phyloP scores from a whole-genome alignment of 2,329 filamentous ascomycete species.

The Truncatella angustata region DNA sequence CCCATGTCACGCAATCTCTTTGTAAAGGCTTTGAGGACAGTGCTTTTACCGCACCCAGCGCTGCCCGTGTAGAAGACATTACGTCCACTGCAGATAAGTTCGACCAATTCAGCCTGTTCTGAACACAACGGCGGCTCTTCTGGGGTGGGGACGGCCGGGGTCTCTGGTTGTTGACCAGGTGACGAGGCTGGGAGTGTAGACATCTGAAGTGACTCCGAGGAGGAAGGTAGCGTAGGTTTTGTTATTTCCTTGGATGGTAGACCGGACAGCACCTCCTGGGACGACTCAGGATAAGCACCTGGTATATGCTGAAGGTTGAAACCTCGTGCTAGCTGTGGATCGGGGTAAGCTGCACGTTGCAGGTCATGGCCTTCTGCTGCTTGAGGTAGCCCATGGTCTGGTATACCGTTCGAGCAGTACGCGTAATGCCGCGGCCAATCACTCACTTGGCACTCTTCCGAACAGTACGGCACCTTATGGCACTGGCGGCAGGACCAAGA shows the following conservation, averaged over 20 bases:
- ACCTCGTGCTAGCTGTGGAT: neutral
- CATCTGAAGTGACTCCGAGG: neutral
- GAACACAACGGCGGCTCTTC: constrained; percentile 35
- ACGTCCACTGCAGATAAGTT: constrained; percentile 46
- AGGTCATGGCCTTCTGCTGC: neutral
- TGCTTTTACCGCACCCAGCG: constrained; percentile 59
- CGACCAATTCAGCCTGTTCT: constrained; percentile 48
- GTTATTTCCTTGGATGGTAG: neutral
- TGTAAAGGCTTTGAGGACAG: constrained; percentile 49
- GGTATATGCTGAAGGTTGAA: neutral
- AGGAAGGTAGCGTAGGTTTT: neutral
- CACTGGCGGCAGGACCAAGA: too few species aligned
- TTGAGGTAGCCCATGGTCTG: too few species aligned
- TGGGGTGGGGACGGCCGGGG: neutral
- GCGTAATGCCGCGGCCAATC: too few species aligned
- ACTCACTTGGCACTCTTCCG: too few species aligned
- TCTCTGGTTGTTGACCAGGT: neutral
- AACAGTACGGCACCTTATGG: too few species aligned
- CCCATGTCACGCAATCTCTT: constrained; percentile 31
- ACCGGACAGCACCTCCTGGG: neutral
- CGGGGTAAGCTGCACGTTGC: neutral
- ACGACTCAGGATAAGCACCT: neutral
- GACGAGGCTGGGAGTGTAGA: neutral
- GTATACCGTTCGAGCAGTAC: too few species aligned
- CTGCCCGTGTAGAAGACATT: constrained; percentile 65